phyloP scores from a whole-genome alignment of 2,329 filamentous ascomycete genomes.

The Sordariomycetes sp. region DNA sequence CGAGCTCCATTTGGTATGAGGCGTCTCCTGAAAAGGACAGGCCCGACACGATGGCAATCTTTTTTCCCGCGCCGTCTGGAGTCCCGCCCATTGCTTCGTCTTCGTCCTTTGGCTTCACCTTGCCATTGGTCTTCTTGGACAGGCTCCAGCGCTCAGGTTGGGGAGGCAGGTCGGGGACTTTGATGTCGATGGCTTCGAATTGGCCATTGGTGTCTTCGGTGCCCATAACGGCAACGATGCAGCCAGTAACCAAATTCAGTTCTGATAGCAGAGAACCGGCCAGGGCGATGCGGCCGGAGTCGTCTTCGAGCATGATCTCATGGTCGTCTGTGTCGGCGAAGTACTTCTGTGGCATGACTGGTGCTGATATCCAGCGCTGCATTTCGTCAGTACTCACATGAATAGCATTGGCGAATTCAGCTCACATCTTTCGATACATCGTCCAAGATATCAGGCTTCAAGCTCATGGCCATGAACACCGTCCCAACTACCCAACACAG shows the following conservation, averaged over 20 bases:
- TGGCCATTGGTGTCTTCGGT: conserved; percentile 89
- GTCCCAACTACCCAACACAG: conserved; percentile 94
- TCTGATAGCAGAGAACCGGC: conserved; percentile 61
- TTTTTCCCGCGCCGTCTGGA: conserved; percentile 29
- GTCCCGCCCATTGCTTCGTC: conserved; percentile 50
- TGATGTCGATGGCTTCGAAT: conserved; percentile 84
- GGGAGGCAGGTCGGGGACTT: conserved; percentile 75
- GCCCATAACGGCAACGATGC: conserved; percentile 87
- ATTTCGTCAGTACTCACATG: not conserved
- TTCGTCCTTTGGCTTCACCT: conserved; percentile 23
- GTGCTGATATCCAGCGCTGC: conserved; percentile 82
- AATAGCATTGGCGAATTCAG: not conserved
- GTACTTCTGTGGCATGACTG: conserved; percentile 70
- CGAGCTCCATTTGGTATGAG: conserved; percentile 65
- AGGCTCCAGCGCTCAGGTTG: conserved; percentile 71
- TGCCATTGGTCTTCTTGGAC: conserved; percentile 33
- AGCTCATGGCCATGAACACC: conserved; percentile 91
- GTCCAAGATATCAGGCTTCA: conserved; percentile 93
- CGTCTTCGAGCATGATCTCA: conserved; percentile 86
- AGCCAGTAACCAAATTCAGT: conserved; percentile 78
- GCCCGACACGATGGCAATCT: conserved; percentile 81
- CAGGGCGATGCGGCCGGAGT: conserved; percentile 79
- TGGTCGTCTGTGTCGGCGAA: conserved; percentile 49
- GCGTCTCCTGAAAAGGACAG: conserved; percentile 71
- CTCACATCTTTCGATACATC: conserved; percentile 86